A percentile compares a stretch with the other conserved stretches of the same genome.
These are phyloP conservation scores for Eragrostis curvula DNA, from an alignment of 176 grass and related monocot species.

Conservation along the genomic window DNA sequence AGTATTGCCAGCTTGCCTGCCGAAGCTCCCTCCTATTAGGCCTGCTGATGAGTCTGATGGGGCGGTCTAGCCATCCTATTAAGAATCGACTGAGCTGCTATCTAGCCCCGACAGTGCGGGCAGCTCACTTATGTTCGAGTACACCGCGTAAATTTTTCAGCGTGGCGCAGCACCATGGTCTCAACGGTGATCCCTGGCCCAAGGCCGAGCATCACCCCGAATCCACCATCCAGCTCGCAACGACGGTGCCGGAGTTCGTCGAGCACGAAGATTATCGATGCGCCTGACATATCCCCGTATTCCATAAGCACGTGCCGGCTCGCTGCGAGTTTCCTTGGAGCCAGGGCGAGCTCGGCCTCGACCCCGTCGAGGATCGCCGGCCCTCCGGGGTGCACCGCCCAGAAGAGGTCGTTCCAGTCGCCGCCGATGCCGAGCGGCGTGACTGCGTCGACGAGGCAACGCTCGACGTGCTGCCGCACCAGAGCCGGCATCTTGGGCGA, in stretches of 20 bases:
- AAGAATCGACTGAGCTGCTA: too few species aligned
- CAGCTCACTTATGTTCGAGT: too few species aligned
- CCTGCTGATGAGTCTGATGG: too few species aligned
- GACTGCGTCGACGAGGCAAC: conserved; percentile 43
- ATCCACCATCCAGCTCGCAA: conserved; percentile 32
- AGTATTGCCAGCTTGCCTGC: too few species aligned
- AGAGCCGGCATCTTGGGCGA: conserved; percentile 34
- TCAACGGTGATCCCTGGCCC: conserved; percentile 58
- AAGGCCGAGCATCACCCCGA: conserved; percentile 49
- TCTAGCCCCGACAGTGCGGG: too few species aligned
- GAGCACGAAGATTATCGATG: neutral
- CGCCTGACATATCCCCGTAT: conserved; percentile 54
- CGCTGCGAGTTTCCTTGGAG: conserved; percentile 44
- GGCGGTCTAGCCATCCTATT: too few species aligned
- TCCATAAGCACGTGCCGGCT: conserved; percentile 50
- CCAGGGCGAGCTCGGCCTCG: conserved; percentile 33
- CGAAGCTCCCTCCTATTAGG: too few species aligned
- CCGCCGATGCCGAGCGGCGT: conserved; percentile 27
- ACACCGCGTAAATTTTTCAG: too few species aligned
- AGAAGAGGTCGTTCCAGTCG: conserved; percentile 58
- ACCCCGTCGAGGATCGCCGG: conserved; percentile 32
- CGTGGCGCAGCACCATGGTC: conserved; percentile 30
- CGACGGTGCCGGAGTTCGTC: neutral
- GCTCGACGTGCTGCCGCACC: conserved; percentile 41
- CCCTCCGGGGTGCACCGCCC: conserved; percentile 54